Evolutionary conservation across 176 grass and related monocot species (phyloP).

Genomic region (Areca catechu): DNA sequence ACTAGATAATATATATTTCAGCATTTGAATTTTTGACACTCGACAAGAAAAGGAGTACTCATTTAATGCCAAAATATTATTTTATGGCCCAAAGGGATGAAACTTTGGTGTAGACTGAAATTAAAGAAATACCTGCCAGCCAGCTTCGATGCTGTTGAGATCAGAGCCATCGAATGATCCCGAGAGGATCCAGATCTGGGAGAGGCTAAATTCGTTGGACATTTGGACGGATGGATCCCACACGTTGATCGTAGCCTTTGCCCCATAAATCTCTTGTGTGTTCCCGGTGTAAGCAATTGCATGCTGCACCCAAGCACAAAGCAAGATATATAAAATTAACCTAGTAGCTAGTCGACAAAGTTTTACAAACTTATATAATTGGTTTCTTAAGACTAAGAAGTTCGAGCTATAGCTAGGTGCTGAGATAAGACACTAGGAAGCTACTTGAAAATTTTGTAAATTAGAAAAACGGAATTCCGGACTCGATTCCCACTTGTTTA

Average conservation of each 20-base stretch:
- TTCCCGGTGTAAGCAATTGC: conserved; percentile 3
- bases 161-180: conserved; percentile 6
- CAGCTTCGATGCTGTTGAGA: conserved; percentile 17
- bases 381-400: too few relatives aligned
- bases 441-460: too few relatives aligned
- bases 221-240: conserved; percentile 11
- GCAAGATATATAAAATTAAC: too few relatives aligned
- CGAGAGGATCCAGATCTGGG: conserved; percentile 9
- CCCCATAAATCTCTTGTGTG: background rate
- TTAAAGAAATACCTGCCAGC: conserved; percentile 7
- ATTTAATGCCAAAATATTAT: too few relatives aligned
- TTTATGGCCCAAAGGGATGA: background rate
- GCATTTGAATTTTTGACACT: conserved; percentile 11
- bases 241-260: conserved; percentile 8
- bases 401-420: too few relatives aligned
- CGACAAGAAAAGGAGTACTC: too few relatives aligned
- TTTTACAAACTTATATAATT: too few relatives aligned
- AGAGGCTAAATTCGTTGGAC: conserved; percentile 4
- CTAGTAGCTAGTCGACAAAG: too few relatives aligned
- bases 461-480: too few relatives aligned
- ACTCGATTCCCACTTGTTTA: too few relatives aligned
- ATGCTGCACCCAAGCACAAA: background rate
- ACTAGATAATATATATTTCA: background rate
- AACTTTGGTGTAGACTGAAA: background rate
- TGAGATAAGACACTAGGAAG: too few relatives aligned